Evolutionary conservation across 2,329 filamentous ascomycete genomes (phyloP), one percentile per base, ranked within the genome.

Genomic region (Diaporthe longicolla): DNA sequence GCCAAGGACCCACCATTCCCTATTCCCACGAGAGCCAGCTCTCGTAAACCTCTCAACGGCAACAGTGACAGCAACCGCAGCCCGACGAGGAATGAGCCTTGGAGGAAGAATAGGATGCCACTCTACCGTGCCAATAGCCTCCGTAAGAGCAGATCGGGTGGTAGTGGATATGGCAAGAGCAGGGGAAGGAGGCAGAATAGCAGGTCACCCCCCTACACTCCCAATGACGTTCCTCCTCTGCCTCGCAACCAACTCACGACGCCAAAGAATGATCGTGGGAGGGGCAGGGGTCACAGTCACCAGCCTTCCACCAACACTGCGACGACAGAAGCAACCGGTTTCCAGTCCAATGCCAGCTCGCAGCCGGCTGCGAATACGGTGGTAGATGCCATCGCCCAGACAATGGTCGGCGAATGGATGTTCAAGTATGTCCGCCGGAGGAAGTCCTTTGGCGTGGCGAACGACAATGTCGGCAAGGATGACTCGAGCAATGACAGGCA

Each of bases 331-430:
- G 82, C 84, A 48, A 86, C 85, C 72, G 81, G 84, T 76, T 79
- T 84, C 76, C 87, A 87, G 54, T 92, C 89, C 5, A 85, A 88
- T 71, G 88, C 86, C 55, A 91, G 88, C 77, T 85, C 87, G 15
- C 88, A 90, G 40, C 92, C 95, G 77, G 90, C 92, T 57, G 90
- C 92, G 57, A 93, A 93, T 0, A 93, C 92, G 58, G 94, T 98
- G 19, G 96, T 99, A 8, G 97, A 98, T 84, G 95, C 97, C 4
- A 98, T 99, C 82, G 95, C 97, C 1, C 95, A 97, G 81, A 97
- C 96, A 0, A 99, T 99, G 97, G 95, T 99, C 40, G 97, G 97
- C 50, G 97, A 98, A 80, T 97, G 94, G 93, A 96, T 97, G 94
- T 95, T 93, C 87, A 97, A 97, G 83, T 97, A 97, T 79, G 93